Percentiles rank a stretch among this genome's conserved stretches.
These are phyloP conservation scores for Plectranthus barbatus DNA, from an alignment of 257 asterid species.

Conservation along the genomic window DNA sequence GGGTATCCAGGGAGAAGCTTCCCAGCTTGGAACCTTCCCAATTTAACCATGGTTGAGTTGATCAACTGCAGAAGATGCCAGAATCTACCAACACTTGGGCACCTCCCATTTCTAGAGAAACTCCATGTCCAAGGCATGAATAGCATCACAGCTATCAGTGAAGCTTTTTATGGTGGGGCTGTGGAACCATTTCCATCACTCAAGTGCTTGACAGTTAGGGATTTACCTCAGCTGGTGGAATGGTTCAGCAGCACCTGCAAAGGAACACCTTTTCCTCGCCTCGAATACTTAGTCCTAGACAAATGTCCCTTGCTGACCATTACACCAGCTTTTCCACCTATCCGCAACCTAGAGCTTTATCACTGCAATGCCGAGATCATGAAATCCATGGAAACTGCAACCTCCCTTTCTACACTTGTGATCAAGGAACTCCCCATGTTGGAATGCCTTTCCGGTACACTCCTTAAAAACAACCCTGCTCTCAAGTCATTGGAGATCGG, in stretches of 20 bases:
- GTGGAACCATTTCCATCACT: conserved; percentile 19
- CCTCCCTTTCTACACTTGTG: conserved; percentile 9
- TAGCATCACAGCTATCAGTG: conserved; percentile 3
- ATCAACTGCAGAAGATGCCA: conserved; percentile 23
- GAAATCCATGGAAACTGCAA: conserved; percentile 1
- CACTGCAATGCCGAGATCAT: conserved; percentile 8
- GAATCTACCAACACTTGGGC: conserved; percentile 22
- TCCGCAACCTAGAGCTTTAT: conserved; percentile 17
- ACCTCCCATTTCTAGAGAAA: conserved; percentile 18
- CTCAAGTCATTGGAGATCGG: conserved; percentile 11
- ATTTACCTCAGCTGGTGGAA: conserved; percentile 11
- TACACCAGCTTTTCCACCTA: conserved; percentile 9
- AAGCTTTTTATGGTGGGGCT: conserved; percentile 14
- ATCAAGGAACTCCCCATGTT: conserved; percentile 7
- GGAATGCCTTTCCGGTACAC: not conserved
- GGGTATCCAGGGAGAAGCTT: conserved; percentile 16
- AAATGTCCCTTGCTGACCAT: conserved; percentile 13
- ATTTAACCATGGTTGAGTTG: conserved; percentile 18
- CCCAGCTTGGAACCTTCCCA: conserved; percentile 20
- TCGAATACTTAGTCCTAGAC: conserved; percentile 6
- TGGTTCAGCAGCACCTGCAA: conserved; percentile 14
- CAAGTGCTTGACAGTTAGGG: conserved; percentile 10
- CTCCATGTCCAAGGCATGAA: conserved; percentile 16
- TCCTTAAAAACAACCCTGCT: not conserved
- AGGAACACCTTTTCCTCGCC: conserved; percentile 7